Base-by-base conservation (phyloP, 208 protist species). In the Trypanosoma caninum region DNA sequence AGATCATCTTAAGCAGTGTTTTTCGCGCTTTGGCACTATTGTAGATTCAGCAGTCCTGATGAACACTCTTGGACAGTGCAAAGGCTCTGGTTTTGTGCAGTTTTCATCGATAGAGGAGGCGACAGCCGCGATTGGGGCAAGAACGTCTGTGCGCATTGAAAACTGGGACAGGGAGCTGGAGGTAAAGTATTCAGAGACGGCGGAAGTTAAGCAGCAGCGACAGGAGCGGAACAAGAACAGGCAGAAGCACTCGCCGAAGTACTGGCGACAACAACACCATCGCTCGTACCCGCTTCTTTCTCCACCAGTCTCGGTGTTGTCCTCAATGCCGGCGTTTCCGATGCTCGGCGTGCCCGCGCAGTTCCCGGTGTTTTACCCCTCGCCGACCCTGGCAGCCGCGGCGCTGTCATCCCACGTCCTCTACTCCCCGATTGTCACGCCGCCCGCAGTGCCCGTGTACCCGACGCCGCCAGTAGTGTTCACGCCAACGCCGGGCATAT, bases 71-170 rank as follows among this genome's bases (percentile, higher is more conserved):
- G 89, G 89, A n/a, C 89, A 95, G 63, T 95, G 89, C 65, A 95
- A 95, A 65, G 89, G 89, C 3, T 91, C 85, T 25, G 89, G 89
- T 5, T 95, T 95, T 71, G 89, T 93, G 16, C 86, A 91, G 65
- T 95, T 95, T 57, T 64, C 78, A 22, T 72, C 74, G 0, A 67
- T 83, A 25, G 73, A 86, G 30, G 81, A 93, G 45, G 89, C 89
- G 18, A 82, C 72, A 22, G 69, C 69, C 2, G 85, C 84, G 20
- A 74, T 95, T 41, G 61, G 76, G 1, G 82, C 79, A 42, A 48
- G 64, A 10, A 71, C 76, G 25, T 61, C 28, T 14, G 74, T 93
- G 62, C 65, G 66, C 44, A 89, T 95, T 25, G 89, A 92, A 37
- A 76, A 80, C 53, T 95, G 80, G 76, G 73, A 84, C 7, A 50